Percentiles rank a stretch among this genome's conserved stretches.
Conservation (phyloP, 2,329 filamentous ascomycete genomes). For the Aspergillus novoparasiticus region DNA sequence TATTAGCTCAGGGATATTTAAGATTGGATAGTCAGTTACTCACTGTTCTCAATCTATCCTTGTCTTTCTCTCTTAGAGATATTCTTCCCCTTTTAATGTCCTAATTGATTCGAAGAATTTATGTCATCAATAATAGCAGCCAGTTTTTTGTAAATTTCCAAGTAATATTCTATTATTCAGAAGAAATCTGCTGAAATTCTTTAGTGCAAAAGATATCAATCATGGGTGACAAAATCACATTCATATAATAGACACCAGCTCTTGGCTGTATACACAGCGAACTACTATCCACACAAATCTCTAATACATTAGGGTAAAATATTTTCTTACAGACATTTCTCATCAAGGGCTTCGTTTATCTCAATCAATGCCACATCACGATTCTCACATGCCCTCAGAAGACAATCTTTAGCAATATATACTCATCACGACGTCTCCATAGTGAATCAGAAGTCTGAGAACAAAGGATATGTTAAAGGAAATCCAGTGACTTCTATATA, state of each 20-base stretch:
- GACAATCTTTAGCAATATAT: background rate
- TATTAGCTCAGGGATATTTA: background rate
- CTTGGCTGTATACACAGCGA: too few relatives aligned
- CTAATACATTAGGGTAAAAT: background rate
- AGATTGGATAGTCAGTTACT: background rate
- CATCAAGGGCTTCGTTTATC: background rate
- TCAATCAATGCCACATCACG: background rate
- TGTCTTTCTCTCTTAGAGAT: background rate
- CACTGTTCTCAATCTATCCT: background rate
- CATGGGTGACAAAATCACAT: background rate
- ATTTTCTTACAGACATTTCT: background rate
- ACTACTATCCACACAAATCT: too few relatives aligned
- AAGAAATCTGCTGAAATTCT: background rate
- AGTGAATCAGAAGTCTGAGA: background rate
- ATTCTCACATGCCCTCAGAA: background rate
- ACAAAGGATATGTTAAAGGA: background rate
- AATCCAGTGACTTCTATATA: background rate
- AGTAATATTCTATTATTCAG: background rate
- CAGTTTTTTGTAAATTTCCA: background rate
- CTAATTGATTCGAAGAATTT: background rate
- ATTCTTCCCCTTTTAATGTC: background rate
- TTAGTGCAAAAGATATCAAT: background rate
- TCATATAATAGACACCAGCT: too few relatives aligned
- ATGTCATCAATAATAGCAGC: background rate
- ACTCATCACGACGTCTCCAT: background rate